A percentile compares a stretch with the other conserved stretches of the same genome.
Conservation (phyloP, 1,284 basidiomycete species). For the Mrakiaceae sp. region DNA sequence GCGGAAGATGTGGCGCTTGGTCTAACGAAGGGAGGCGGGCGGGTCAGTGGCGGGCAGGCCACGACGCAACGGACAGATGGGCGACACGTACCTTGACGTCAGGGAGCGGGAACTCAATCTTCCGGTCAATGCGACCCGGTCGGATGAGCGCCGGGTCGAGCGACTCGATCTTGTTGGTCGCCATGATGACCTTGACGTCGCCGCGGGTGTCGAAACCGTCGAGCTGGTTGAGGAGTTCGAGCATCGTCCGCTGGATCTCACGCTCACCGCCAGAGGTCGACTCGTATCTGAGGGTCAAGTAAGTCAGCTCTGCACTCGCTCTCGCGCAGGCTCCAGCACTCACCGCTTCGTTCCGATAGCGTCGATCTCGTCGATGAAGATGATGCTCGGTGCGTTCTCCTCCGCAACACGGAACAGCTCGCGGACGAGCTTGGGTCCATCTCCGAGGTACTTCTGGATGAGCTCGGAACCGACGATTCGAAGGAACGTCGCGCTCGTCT, state of each 20-base stretch:
- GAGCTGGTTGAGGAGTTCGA: constrained; percentile 94
- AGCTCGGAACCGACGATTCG: constrained; percentile 96
- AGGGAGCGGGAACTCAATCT: constrained; percentile 92
- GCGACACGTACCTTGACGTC: constrained; percentile 54
- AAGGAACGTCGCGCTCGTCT: constrained; percentile 96
- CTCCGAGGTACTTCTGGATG: constrained; percentile 98
- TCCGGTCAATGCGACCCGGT: constrained; percentile 95
- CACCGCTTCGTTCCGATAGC: constrained; percentile 96
- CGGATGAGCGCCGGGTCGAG: constrained; percentile 95
- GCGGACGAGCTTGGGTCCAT: constrained; percentile 96
- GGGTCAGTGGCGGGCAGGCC: neutral
- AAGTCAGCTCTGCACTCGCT: neutral
- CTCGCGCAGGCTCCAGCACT: neutral
- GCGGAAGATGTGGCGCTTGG: constrained; percentile 95
- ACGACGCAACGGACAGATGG: neutral
- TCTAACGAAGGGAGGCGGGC: constrained; percentile 31
- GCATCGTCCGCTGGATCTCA: constrained; percentile 98
- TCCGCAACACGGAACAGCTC: constrained; percentile 96
- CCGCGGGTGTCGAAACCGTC: constrained; percentile 99
- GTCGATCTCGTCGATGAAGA: constrained; percentile 99
- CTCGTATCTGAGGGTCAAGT: constrained; percentile 46
- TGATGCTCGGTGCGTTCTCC: constrained; percentile 94
- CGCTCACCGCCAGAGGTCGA: constrained; percentile 95
- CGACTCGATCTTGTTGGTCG: constrained; percentile 85
- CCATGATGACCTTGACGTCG: constrained; percentile 88